phyloP scores from a whole-genome alignment of 2,329 filamentous ascomycete species.

The Colletotrichum abscissum region DNA sequence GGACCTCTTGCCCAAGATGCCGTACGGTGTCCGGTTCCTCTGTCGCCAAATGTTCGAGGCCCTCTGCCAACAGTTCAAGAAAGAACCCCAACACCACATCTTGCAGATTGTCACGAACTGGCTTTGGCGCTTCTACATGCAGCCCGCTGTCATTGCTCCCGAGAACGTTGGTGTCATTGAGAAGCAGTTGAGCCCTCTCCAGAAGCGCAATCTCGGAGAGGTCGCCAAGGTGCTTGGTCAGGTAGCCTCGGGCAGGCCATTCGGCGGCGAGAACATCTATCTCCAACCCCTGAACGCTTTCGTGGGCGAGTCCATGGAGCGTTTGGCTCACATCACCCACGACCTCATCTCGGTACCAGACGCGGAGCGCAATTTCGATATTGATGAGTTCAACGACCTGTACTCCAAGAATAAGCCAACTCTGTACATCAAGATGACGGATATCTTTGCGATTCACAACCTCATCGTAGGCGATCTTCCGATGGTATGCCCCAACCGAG shows the following conservation, averaged over 20 bases:
- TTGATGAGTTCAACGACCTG: slow-evolving; percentile 98
- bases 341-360: slow-evolving; percentile 86
- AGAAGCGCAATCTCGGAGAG: slow-evolving; percentile 91
- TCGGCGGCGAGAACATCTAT: slow-evolving; percentile 95
- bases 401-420: slow-evolving; percentile 97
- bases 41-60: slow-evolving; percentile 87
- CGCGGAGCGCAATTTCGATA: slow-evolving; percentile 93
- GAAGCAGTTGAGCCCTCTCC: slow-evolving; percentile 86
- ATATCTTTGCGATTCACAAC: slow-evolving; percentile 96
- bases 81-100: slow-evolving; percentile 80
- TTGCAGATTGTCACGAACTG: slow-evolving; percentile 89
- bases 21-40: slow-evolving; percentile 91
- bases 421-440: slow-evolving; percentile 98
- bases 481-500: slow-evolving; percentile 80
- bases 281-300: slow-evolving; percentile 95
- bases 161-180: slow-evolving; percentile 95
- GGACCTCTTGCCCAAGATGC: slow-evolving; percentile 87
- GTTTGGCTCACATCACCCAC: slow-evolving; percentile 79
- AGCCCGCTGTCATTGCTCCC: slow-evolving; percentile 88
- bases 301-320: slow-evolving; percentile 84
- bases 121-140: slow-evolving; percentile 94
- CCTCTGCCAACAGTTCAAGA: slow-evolving; percentile 80
- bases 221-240: slow-evolving; percentile 93
- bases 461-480: slow-evolving; percentile 84
- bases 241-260: slow-evolving; percentile 86